Percentiles rank a stretch among this genome's conserved stretches.
These are phyloP conservation scores for Flaveria sonorensis DNA, from an alignment of 129 eudicot genomes.

Conservation along the genomic window DNA sequence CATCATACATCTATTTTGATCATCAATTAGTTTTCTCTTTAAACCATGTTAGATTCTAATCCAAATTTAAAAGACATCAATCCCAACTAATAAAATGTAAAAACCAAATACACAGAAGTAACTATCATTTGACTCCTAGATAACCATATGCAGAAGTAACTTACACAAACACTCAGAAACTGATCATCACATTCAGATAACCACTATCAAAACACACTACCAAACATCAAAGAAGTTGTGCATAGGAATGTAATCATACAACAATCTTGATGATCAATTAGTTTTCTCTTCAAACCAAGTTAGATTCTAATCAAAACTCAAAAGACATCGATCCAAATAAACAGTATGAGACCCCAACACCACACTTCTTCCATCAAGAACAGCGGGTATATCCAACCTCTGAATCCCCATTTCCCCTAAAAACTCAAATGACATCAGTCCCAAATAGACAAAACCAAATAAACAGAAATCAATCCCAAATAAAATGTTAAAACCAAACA, in stretches of 20 bases:
- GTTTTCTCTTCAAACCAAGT: not conserved
- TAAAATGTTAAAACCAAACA: too few relatives aligned
- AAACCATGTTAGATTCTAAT: not conserved
- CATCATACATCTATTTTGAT: not conserved
- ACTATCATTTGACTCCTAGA: not conserved
- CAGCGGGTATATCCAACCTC: constrained; percentile 75
- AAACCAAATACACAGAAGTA: not conserved
- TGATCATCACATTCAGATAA: too few relatives aligned
- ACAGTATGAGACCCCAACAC: constrained; percentile 91
- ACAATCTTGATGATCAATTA: not conserved
- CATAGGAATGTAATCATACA: not conserved
- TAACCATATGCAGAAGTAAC: not conserved
- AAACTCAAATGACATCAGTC: too few relatives aligned
- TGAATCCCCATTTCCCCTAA: constrained; percentile 56
- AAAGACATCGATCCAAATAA: not conserved
- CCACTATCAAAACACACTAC: not conserved
- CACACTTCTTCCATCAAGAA: constrained; percentile 67
- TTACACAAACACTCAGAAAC: not conserved
- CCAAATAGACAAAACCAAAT: too few relatives aligned
- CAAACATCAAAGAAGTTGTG: not conserved
- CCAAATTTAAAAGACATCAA: not conserved
- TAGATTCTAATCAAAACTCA: not conserved
- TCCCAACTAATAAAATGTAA: not conserved
- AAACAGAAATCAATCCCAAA: too few relatives aligned
- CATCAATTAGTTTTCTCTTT: not conserved